Base-by-base conservation (phyloP, 176 grass and related monocot genomes). In the Carex pumila region DNA sequence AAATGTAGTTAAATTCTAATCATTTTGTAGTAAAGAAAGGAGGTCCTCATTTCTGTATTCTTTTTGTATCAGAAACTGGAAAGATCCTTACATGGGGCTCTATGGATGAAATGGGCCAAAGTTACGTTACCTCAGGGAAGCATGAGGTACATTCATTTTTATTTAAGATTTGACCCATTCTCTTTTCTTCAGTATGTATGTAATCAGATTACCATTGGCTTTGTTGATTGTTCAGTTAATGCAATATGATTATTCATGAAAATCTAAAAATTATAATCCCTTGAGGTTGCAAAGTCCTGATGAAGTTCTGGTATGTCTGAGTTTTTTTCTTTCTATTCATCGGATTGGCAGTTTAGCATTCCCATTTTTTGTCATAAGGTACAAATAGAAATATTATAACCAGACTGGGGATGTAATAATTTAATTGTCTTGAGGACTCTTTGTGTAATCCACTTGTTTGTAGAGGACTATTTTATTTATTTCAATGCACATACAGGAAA, bases 31-130 rank as follows among this genome's bases (percentile, higher is more conserved):
- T 29, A 18, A 56, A 78, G 32, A 4, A 63, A 63, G 1, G 30
- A 43, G 13, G 8, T 7, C 17, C 58, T 81, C 10, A 81, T 65
- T 47, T 65, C 13, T 19, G 13, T 17, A 19, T 69, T 71, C 80
- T 18, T 17, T 85, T 88, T 85, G 50, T 71, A 80, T 79, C 69
- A 99, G 97, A 92, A 71, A 90, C 90, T 43, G 97, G 90, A 85
- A 99, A 95, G 85, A 77, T 99, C 71, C 82, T 92, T 73, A 99
- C 97, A 34, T 99, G 97, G 97, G 97, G 97, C 83, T 94, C 97
- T 49, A 84, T 87, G 41, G 97, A 96, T 87, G 97, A 99, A 54
- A 94, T 99, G 97, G 97, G 97, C 32, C 93, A 93, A 89, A 99
- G 97, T 81, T 99, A 96, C 80, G 87, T 99, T 64, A 96, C 97